These are phyloP conservation scores for Mortierella alpina DNA, from an alignment of 192 early-diverging fungal genomes.

Conservation along the genomic window DNA sequence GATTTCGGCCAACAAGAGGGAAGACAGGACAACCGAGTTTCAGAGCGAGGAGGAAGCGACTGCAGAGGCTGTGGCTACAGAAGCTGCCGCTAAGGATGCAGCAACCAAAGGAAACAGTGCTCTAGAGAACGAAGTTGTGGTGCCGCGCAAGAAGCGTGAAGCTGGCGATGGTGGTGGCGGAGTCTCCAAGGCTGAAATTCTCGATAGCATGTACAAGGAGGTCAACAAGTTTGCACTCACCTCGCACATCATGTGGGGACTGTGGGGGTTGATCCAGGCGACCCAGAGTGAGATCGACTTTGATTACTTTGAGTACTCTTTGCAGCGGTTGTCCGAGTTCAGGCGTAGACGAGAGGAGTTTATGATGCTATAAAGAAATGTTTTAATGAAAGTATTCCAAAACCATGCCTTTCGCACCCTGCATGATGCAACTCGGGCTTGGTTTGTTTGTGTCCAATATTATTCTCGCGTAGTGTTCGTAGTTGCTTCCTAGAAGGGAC, in stretches of 20 bases:
- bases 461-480: too few relatives aligned
- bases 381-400: too few relatives aligned
- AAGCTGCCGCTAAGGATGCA: neutral
- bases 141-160: slow-evolving; percentile 6
- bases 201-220: slow-evolving; percentile 57
- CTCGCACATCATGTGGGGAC: slow-evolving; percentile 79
- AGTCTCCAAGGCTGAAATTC: slow-evolving; percentile 45
- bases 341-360: slow-evolving; percentile 63
- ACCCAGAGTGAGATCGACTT: slow-evolving; percentile 81
- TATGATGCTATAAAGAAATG: slow-evolving; percentile 33
- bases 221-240: slow-evolving; percentile 57
- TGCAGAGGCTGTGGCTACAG: neutral
- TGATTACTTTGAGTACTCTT: slow-evolving; percentile 77
- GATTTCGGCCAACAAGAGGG: slow-evolving; percentile 8
- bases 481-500: too few relatives aligned
- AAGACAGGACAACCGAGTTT: neutral
- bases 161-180: slow-evolving; percentile 35
- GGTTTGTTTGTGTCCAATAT: too few relatives aligned
- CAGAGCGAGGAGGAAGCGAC: slow-evolving; percentile 10
- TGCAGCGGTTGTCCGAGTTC: slow-evolving; percentile 86
- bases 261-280: slow-evolving; percentile 85
- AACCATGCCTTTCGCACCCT: too few relatives aligned
- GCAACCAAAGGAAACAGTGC: slow-evolving; percentile 26
- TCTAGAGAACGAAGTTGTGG: neutral
- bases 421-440: too few relatives aligned